These are phyloP conservation scores for Yamadazyma kitorensis DNA, from an alignment of 805 yeast genomes.

Conservation along the genomic window DNA sequence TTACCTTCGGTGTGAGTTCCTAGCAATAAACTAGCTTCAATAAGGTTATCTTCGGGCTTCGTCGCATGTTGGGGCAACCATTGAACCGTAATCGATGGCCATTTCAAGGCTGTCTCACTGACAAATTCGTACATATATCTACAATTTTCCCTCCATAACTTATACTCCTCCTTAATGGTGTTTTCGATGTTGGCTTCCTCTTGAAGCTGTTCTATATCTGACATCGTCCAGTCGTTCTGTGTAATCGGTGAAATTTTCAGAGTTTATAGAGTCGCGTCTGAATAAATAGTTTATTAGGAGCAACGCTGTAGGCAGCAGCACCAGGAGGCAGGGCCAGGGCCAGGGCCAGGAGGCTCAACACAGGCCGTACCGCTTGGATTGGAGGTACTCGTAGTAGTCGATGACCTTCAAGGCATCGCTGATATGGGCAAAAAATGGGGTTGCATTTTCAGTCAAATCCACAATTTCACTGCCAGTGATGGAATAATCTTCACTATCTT, in stretches of 20 bases:
- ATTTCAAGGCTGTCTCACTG: slow-evolving; percentile 71
- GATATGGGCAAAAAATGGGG: slow-evolving; percentile 37
- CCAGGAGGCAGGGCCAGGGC: too few relatives aligned
- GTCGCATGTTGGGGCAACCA: slow-evolving; percentile 56
- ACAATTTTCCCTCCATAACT: slow-evolving; percentile 78
- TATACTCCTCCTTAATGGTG: slow-evolving; percentile 63
- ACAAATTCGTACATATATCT: slow-evolving; percentile 82
- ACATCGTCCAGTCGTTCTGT: neutral
- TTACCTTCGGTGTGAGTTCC: slow-evolving; percentile 77
- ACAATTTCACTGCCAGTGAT: too few relatives aligned
- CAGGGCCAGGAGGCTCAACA: too few relatives aligned
- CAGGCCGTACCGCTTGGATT: too few relatives aligned
- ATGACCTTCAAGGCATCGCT: slow-evolving; percentile 38
- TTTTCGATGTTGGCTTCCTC: slow-evolving; percentile 31
- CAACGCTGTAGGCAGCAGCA: too few relatives aligned
- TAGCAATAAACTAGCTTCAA: slow-evolving; percentile 52
- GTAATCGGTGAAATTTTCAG: slow-evolving; percentile 1
- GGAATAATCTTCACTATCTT: too few relatives aligned
- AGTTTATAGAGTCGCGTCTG: neutral
- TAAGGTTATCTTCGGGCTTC: slow-evolving; percentile 21
- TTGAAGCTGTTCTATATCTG: slow-evolving; percentile 6
- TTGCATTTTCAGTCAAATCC: slow-evolving; percentile 24
- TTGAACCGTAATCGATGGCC: slow-evolving; percentile 81
- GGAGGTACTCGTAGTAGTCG: slow-evolving; percentile 35
- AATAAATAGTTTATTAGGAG: too few relatives aligned